Evolutionary conservation across 805 yeast genomes (phyloP), one percentile per base, ranked within the genome.

Genomic region (Wickerhamomyces chambardii): DNA sequence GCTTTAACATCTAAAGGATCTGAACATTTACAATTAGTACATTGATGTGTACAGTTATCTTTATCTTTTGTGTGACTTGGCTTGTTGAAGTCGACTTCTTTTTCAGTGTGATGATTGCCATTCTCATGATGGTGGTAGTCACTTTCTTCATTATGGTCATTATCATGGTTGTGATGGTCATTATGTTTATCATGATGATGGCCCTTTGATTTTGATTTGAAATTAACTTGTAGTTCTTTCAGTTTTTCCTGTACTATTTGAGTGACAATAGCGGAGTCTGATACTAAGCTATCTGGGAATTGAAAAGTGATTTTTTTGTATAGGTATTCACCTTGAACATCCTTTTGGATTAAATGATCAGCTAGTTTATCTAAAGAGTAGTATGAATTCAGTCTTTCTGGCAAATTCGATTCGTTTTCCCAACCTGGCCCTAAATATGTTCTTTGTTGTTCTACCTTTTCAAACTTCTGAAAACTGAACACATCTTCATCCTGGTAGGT

Each of bases 271-370:
- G 90, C 75, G 1, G 96, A 78, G 53, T 90, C 97, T 29, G 77
- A 67, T 2, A 92, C 73, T 27, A 89, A 59, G 5, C 60, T 40
- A 54, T 94, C 98, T 0, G 97, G 97, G 44, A 92, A 90, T 58
- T 92, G 98, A 24, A 92, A 61, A 0, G 97, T 87, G 2, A 89
- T 70, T 18, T 68, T 64, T 31, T 55, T 58, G 53, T 59, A 78
- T 25, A 48, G 53, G 26, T 41, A 47, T 27, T 34, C 37, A 0
- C 50, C 55, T 4, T 50, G 49, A 4, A 50, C 48, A 21, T 50
- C 52, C 21, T 63, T 57, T 5, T 50, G 44, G 15, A 38, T 34
- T 31, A 83, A 56, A 33, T 59, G 61, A 0, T 45, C 45, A 1
- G 66, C 64, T 4, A 81, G 50, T 33, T 65, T 67, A 18, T 66